A percentile compares a stretch with the other conserved stretches of the same genome.
These are phyloP conservation scores for Botrytis fragariae DNA, from an alignment of 2,329 filamentous ascomycete species.

Conservation along the genomic window DNA sequence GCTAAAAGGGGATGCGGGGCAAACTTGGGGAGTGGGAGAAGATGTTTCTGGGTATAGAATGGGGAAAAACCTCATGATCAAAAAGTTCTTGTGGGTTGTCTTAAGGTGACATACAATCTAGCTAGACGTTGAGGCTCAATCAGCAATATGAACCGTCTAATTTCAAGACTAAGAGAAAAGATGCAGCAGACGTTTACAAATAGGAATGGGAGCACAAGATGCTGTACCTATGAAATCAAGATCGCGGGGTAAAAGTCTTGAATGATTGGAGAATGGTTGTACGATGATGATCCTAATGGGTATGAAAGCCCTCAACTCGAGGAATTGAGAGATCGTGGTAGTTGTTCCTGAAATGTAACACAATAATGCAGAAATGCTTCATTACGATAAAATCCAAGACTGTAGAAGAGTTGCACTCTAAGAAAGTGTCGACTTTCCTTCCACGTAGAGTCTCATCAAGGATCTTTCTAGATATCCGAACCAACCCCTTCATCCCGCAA, in stretches of 20 bases:
- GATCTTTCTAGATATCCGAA: constrained; percentile 4
- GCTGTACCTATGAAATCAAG: constrained; percentile 11
- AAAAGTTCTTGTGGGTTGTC: not conserved
- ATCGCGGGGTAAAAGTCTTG: constrained; percentile 11
- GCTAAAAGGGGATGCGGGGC: not conserved
- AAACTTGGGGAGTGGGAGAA: constrained; percentile 1
- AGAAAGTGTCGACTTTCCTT: not conserved
- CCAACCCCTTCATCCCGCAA: constrained; percentile 14
- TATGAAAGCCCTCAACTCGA: not conserved
- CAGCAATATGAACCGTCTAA: not conserved
- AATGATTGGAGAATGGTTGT: not conserved
- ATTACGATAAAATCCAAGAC: not conserved
- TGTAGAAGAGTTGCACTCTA: not conserved
- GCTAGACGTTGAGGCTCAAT: constrained; percentile 1
- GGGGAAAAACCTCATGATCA: constrained; percentile 1
- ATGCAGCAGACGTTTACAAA: not conserved
- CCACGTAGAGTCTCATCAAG: not conserved
- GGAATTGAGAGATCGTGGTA: no score
- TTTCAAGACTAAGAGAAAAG: not conserved
- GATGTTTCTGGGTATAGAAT: constrained; percentile 1
- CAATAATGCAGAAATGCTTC: not conserved
- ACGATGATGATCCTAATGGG: not conserved
- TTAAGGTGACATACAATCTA: not conserved
- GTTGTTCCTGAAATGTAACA: not conserved
- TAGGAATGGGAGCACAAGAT: not conserved